Evolutionary conservation across 495 filamentous ascomycete species (phyloP).

Genomic region (Hypoxylon trugodes): DNA sequence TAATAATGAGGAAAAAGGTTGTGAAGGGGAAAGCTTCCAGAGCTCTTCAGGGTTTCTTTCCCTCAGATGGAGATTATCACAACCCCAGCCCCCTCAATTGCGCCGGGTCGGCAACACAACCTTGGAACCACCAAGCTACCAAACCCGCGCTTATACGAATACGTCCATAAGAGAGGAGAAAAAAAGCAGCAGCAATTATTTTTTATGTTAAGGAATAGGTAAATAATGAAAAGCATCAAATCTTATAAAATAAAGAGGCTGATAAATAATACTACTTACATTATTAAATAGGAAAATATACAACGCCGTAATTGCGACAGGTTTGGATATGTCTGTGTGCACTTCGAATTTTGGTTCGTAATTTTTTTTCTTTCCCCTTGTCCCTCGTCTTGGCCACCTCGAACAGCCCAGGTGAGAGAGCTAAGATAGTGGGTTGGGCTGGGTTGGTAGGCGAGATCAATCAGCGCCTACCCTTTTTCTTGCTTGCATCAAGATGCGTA

Average conservation of each 20-base stretch:
- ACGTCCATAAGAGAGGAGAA: not conserved
- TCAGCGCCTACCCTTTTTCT: too few species aligned
- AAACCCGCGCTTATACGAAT: constrained; percentile 21
- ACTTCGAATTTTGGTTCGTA: too few species aligned
- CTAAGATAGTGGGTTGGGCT: constrained; percentile 23
- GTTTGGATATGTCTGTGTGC: too few species aligned
- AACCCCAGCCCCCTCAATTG: constrained; percentile 43
- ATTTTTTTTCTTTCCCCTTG: constrained; percentile 5
- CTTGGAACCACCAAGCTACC: constrained; percentile 5
- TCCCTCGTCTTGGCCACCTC: too few species aligned
- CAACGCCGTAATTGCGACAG: too few species aligned
- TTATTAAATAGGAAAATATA: too few species aligned
- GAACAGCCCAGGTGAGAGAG: not conserved
- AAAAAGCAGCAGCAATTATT: not conserved
- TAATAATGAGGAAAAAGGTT: constrained; percentile 2
- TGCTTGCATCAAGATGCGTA: constrained; percentile 31
- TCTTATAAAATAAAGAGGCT: not conserved
- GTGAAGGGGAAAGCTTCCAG: constrained; percentile 9
- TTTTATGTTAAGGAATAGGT: not conserved
- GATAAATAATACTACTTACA: not conserved
- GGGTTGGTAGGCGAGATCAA: constrained; percentile 8
- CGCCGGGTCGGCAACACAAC: constrained; percentile 24
- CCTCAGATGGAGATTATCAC: too few species aligned
- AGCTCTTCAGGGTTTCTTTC: constrained; percentile 10
- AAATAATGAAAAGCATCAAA: not conserved